Base-by-base conservation (phyloP, 139 green algal genomes). In the Chlorella ohadii region DNA sequence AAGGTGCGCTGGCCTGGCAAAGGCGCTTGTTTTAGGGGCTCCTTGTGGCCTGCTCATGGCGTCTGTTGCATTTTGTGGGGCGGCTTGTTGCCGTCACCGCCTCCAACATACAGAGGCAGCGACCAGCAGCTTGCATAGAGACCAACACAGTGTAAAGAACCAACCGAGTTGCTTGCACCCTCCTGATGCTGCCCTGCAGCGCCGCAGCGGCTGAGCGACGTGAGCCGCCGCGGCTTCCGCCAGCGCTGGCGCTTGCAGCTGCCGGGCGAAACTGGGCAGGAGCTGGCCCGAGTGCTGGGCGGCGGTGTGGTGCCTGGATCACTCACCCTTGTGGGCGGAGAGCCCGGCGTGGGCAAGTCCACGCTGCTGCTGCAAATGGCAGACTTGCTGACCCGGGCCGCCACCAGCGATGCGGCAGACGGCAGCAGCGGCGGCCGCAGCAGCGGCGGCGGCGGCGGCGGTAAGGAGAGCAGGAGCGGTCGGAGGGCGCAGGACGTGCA, bases 281-380 rank as follows among this genome's bases (percentile, higher is more conserved):
- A 98, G 90, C 76, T 98, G 65, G 82, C 55, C 0, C 86, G 94
- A 11, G 97, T 99, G 31, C 88, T 99, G 41, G 97, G 97, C 56
- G 97, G 97, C 28, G 97, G 97, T 9, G 84, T 99, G 41, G 94
- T 99, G 47, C 93, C 94, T 1, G 97, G 97, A 16, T 92, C 88
- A 19, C 83, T 99, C 47, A 93, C 97, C 51, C 90, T 99, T 1
- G 89, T 99, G 15, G 97, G 95, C 0, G 97, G 97, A 0, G 97
- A 99, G 47, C 97, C 97, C 27, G 97, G 97, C 3, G 94, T 99
- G n/a, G 97, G 97, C 83, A 99, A 99, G 85, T 95, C 87, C 73
- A 99, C 97, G 13, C 89, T 99, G 51, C 91, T 98, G 79, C 91
- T 99, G 65, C 79, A 83, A 56, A 82, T 83, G 80, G 63, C 78